Conservation (phyloP, 2,329 filamentous ascomycete species). For the Ascochyta pisi region DNA sequence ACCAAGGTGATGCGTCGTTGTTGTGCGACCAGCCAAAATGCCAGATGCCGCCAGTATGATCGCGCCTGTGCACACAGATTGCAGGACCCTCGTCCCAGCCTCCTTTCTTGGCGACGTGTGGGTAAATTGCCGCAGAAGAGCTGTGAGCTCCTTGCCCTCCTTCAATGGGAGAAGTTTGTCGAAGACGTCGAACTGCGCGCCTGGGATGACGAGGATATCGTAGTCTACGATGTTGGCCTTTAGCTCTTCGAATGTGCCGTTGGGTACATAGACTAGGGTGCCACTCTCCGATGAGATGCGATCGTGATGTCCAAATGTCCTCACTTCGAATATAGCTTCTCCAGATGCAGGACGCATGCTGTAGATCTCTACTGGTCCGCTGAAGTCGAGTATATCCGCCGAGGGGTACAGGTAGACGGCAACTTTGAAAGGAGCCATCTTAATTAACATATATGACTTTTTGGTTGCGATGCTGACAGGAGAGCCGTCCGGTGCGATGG, state of each 20-base stretch:
- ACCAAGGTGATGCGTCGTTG: conserved; percentile 51
- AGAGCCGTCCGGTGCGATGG: neutral
- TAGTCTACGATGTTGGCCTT: conserved; percentile 37
- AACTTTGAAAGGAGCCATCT: conserved; percentile 43
- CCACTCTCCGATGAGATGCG: conserved; percentile 31
- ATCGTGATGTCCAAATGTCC: conserved; percentile 42
- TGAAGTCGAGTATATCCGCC: conserved; percentile 53
- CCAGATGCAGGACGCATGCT: conserved; percentile 37
- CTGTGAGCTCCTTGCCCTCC: conserved; percentile 24
- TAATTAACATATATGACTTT: neutral
- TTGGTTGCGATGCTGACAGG: neutral
- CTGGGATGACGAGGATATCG: conserved; percentile 52
- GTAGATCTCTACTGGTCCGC: conserved; percentile 50
- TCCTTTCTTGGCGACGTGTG: conserved; percentile 30
- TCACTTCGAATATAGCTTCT: conserved; percentile 41
- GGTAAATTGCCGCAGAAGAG: conserved; percentile 33
- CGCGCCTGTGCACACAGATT: conserved; percentile 52
- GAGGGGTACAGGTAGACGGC: conserved; percentile 49
- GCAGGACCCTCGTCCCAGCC: conserved; percentile 39
- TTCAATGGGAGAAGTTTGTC: conserved; percentile 30
- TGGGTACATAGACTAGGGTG: conserved; percentile 41
- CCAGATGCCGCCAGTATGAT: conserved; percentile 49
- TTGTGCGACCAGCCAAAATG: conserved; percentile 42
- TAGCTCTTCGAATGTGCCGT: conserved; percentile 40
- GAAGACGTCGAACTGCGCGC: conserved; percentile 39